These are phyloP conservation scores for Aureobasidium sp. DNA, from an alignment of 2,329 filamentous ascomycete species.

Conservation along the genomic window DNA sequence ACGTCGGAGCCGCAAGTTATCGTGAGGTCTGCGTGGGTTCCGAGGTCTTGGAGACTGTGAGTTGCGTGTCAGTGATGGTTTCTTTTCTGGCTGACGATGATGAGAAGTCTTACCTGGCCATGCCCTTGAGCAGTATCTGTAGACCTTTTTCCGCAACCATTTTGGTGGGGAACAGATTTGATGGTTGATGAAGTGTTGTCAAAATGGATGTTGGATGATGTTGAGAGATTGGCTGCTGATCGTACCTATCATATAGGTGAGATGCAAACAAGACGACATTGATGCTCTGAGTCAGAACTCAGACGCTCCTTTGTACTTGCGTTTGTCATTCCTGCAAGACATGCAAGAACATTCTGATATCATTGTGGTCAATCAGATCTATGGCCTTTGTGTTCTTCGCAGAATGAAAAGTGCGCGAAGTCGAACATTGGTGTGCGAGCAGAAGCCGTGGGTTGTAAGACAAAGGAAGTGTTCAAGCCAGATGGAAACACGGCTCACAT, in stretches of 20 bases:
- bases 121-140: background rate
- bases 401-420: too few relatives aligned
- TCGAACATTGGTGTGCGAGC: too few relatives aligned
- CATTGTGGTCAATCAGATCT: too few relatives aligned
- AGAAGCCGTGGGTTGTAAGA: too few relatives aligned
- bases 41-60: background rate
- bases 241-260: background rate
- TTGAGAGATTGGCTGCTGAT: background rate
- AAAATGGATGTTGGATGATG: background rate
- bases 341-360: too few relatives aligned
- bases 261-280: background rate
- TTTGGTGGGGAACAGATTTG: background rate
- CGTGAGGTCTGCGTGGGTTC: conserved; percentile 21
- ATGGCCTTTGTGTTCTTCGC: too few relatives aligned
- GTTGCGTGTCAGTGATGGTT: background rate
- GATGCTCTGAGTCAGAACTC: too few relatives aligned
- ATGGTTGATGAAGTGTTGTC: background rate
- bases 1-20: conserved; percentile 20
- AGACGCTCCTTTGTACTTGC: too few relatives aligned
- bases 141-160: background rate
- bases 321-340: too few relatives aligned
- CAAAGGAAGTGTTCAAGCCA: too few relatives aligned
- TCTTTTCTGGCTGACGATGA: background rate
- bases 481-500: too few relatives aligned
- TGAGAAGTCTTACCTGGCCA: background rate